Percentiles rank a stretch among this genome's conserved stretches.
Conservation (phyloP, 2,329 filamentous ascomycete species). For the Alternaria arborescens region DNA sequence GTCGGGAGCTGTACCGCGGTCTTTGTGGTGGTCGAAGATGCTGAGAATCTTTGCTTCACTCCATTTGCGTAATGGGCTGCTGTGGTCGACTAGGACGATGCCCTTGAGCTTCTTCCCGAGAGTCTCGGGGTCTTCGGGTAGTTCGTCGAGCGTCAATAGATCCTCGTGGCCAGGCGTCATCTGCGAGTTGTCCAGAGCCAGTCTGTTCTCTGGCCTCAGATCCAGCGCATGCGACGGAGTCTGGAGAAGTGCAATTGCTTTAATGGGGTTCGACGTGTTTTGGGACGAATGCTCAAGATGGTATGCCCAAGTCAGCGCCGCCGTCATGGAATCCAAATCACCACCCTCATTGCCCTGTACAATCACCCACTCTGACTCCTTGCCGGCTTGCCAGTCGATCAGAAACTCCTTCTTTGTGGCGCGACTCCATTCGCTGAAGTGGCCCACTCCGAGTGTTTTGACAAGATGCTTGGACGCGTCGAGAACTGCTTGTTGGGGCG, state of each 20-base stretch:
- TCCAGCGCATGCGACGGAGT: constrained; percentile 58
- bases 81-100: constrained; percentile 59
- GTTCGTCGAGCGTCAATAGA: constrained; percentile 58
- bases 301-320: constrained; percentile 59
- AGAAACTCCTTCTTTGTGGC: constrained; percentile 57
- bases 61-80: constrained; percentile 56
- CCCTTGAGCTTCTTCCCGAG: constrained; percentile 54
- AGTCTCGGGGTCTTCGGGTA: constrained; percentile 58
- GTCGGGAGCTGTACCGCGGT: constrained; percentile 53
- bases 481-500: constrained; percentile 29
- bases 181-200: constrained; percentile 55
- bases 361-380: constrained; percentile 55
- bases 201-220: constrained; percentile 58
- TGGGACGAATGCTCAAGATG: constrained; percentile 56
- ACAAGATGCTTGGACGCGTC: constrained; percentile 17
- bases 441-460: constrained; percentile 52
- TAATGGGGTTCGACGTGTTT: constrained; percentile 55
- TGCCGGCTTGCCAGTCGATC: constrained; percentile 58
- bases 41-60: constrained; percentile 54
- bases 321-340: constrained; percentile 56
- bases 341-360: constrained; percentile 59
- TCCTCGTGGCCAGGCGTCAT: constrained; percentile 59
- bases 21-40: constrained; percentile 59
- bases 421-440: constrained; percentile 61
- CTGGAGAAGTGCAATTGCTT: constrained; percentile 58